Evolutionary conservation across 2,329 filamentous ascomycete genomes (phyloP).

Genomic region (Sclerotiophoma versabilis): DNA sequence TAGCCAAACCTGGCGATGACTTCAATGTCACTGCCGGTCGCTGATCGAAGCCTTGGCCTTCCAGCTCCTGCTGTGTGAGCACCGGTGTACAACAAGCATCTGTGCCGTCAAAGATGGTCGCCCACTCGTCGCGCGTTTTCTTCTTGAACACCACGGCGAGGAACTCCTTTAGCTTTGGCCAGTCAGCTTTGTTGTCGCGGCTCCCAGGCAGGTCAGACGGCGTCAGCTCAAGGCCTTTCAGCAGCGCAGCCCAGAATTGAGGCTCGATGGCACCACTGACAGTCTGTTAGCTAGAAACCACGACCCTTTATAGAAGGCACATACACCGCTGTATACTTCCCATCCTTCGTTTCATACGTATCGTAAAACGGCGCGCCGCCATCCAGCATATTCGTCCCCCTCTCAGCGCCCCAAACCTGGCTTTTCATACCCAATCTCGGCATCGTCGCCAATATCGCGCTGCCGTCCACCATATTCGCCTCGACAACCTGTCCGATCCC

Average conservation of each 20-base stretch:
- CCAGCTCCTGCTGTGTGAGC: constrained; percentile 75
- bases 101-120: constrained; percentile 82
- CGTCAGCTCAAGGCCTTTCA: constrained; percentile 70
- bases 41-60: constrained; percentile 70
- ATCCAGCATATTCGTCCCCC: constrained; percentile 82
- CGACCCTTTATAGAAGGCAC: constrained; percentile 15
- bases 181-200: constrained; percentile 67
- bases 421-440: constrained; percentile 72
- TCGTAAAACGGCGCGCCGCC: constrained; percentile 88
- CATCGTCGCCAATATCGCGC: constrained; percentile 78
- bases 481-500: constrained; percentile 88
- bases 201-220: constrained; percentile 54
- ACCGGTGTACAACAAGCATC: constrained; percentile 95
- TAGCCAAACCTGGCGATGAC: constrained; percentile 71
- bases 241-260: constrained; percentile 76
- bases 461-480: constrained; percentile 96
- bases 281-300: constrained; percentile 4
- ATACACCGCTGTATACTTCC: constrained; percentile 77
- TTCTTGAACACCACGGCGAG: constrained; percentile 71
- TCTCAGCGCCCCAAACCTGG: constrained; percentile 65
- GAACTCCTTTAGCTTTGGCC: constrained; percentile 69
- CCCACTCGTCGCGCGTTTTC: constrained; percentile 81
- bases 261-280: constrained; percentile 80
- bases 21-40: constrained; percentile 73
- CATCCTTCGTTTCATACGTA: constrained; percentile 84